These are phyloP conservation scores for Alectoria sarmentosa DNA, from an alignment of 495 filamentous ascomycete genomes.

Conservation along the genomic window DNA sequence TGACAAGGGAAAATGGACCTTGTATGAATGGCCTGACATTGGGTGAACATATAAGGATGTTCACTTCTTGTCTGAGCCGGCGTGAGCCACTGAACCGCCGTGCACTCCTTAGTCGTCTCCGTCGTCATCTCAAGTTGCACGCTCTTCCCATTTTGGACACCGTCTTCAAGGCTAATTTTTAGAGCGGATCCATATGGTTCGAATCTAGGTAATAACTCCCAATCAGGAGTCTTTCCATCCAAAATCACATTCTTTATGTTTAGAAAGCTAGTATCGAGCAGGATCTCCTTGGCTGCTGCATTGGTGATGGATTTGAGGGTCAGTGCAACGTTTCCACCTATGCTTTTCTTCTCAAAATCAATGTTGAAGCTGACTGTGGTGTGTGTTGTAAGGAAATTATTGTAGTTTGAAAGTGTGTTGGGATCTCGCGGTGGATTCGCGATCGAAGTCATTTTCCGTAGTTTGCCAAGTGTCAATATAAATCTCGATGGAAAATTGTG, in stretches of 20 bases:
- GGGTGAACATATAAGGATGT: conserved; percentile 94
- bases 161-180: conserved; percentile 58
- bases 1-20: conserved; percentile 93
- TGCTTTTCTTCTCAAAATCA: conserved; percentile 66
- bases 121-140: conserved; percentile 57
- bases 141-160: conserved; percentile 51
- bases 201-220: conserved; percentile 57
- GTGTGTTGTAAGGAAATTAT: conserved; percentile 73
- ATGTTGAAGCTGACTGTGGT: conserved; percentile 71
- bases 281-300: conserved; percentile 60
- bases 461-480: not conserved
- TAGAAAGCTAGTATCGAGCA: conserved; percentile 82
- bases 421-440: conserved; percentile 62
- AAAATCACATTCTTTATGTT: conserved; percentile 60
- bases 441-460: conserved; percentile 33
- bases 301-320: conserved; percentile 66
- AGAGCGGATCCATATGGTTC: conserved; percentile 79
- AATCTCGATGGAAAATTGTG: not conserved
- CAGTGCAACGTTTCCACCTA: conserved; percentile 69
- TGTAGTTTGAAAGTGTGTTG: conserved; percentile 88
- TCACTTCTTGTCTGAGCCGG: conserved; percentile 90
- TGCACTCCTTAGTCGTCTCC: conserved; percentile 76
- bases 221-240: conserved; percentile 52
- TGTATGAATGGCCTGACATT: conserved; percentile 94
- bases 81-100: conserved; percentile 88